Evolutionary conservation across 2,329 filamentous ascomycete species (phyloP), one percentile per base, ranked within the genome.

Genomic region (Fusarium nematophilum): DNA sequence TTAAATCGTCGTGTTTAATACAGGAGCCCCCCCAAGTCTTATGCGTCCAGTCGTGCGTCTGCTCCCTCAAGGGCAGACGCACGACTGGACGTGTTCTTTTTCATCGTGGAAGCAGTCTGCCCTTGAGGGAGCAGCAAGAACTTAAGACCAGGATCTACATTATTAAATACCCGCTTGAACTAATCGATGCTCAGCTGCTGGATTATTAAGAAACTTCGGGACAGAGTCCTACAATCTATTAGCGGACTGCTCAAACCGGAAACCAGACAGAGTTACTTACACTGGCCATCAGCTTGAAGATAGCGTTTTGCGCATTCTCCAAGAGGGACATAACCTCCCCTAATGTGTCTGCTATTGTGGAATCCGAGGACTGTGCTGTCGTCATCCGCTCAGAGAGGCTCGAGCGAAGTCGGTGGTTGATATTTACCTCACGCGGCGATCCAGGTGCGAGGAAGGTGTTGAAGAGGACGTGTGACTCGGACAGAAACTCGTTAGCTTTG

Each of bases 261-360:
- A 7, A 1, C 8, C 3, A 0, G 4, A 13, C 33, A 3, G 2
- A 23, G 44, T 77, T 52, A 88, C 93, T 84, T 87, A 97, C 93
- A 75, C 92, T 97, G 61, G 94, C 95, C 94, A 99, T 98, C 65
- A 98, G 80, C 79, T 98, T 98, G 80, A 98, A 98, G 23, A 99
- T 94, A 8, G 93, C 95, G 62, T 90, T 91, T 73, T 97, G 93
- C 5, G 95, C 94, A 73, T 96, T 91, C 76, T 97, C 93, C 70
- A 98, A 97, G 1, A 98, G 82, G 3, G 86, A 80, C 3, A 90
- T 94, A 27, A 99, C 94, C 73, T 98, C 94, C 62, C 91, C 90
- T 26, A 98, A 79, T 59, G 92, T 96, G 66, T 92, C 88, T 62
- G 96, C 88, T 91, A 98, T 96, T 25, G 92, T 89, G 23, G 90